Conservation (phyloP, 306 rosid species). For the Casuarina glauca region DNA sequence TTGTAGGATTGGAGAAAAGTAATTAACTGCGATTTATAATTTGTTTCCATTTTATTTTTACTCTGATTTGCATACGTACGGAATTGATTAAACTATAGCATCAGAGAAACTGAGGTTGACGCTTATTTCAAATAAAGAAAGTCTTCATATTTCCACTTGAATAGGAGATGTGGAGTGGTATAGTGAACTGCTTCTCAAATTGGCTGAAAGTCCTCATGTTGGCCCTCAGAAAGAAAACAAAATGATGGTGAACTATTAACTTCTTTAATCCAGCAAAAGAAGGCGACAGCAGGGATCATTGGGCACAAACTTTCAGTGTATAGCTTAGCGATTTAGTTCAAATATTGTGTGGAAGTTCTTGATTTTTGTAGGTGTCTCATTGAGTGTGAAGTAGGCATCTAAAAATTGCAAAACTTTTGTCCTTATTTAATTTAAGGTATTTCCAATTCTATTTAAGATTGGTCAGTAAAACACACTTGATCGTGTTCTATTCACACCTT, state of each 20-base stretch:
- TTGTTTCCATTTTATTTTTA: background rate
- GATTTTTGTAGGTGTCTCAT: constrained; percentile 12
- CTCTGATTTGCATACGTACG: background rate
- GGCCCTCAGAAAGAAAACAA: too few relatives aligned
- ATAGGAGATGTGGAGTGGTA: background rate
- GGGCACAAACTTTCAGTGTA: background rate
- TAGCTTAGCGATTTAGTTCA: background rate
- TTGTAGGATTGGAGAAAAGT: background rate
- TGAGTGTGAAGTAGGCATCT: constrained; percentile 13
- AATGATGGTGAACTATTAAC: background rate
- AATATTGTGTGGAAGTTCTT: background rate
- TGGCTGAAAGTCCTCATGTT: background rate
- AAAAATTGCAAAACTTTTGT: background rate
- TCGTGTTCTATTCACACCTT: too few relatives aligned
- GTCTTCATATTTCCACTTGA: background rate
- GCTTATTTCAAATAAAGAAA: background rate
- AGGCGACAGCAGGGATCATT: background rate
- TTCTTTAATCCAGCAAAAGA: background rate
- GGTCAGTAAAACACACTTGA: too few relatives aligned
- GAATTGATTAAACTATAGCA: background rate
- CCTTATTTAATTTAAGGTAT: background rate
- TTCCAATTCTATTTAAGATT: too few relatives aligned
- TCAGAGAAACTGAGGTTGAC: background rate
- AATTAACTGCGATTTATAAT: background rate
- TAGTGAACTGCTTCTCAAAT: background rate